Conservation (phyloP, 2,329 filamentous ascomycete genomes). For the Zarea fungicola region DNA sequence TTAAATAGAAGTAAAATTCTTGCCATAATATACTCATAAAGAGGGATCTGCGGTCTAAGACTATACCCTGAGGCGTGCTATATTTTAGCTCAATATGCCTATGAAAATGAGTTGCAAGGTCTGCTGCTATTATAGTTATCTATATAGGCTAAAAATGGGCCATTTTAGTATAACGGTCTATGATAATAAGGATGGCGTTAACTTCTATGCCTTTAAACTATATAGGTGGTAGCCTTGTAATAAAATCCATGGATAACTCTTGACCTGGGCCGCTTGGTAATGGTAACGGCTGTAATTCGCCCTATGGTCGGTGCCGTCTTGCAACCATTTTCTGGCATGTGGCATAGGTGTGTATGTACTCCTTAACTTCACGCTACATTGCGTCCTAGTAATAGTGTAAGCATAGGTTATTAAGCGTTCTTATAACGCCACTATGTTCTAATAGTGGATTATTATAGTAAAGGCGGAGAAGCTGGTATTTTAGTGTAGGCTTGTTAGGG, state of each 20-base stretch:
- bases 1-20: background rate
- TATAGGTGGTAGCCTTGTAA: slow-evolving; percentile 2
- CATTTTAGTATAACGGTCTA: background rate
- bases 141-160: background rate
- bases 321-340: background rate
- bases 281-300: background rate
- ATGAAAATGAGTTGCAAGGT: background rate
- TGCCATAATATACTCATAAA: background rate
- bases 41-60: background rate
- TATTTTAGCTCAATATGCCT: background rate
- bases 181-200: background rate
- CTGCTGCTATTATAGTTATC: background rate
- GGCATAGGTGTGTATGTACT: background rate
- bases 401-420: background rate
- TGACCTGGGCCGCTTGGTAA: background rate
- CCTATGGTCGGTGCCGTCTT: background rate
- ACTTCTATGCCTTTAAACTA: background rate
- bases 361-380: slow-evolving; percentile 1
- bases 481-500: background rate
- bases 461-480: background rate
- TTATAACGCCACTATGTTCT: background rate
- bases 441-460: slow-evolving; percentile 13
- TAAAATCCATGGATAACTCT: slow-evolving; percentile 5
- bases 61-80: background rate
- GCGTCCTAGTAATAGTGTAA: slow-evolving; percentile 1